Base-by-base conservation (phyloP, 225 moss, liverwort and hornwort genomes). In the Neckera pumila region DNA sequence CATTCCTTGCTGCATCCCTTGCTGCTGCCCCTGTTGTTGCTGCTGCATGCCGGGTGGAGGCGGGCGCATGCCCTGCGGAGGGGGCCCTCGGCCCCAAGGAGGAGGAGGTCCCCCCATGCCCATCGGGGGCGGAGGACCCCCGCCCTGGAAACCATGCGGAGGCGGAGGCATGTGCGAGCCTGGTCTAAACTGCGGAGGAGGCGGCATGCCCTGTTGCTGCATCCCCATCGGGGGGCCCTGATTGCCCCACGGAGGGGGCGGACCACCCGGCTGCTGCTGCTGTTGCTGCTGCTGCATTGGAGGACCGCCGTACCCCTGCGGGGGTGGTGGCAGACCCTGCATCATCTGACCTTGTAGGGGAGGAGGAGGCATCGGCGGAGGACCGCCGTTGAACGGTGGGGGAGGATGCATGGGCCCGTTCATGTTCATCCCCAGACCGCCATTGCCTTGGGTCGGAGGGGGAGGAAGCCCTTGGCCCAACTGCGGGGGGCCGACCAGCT, bases 101-200 rank as follows among this genome's bases (percentile, higher is more conserved):
- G 97, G 96, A 86, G 96, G 95, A 85, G 96, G 95, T 12, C 96
- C 97, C 21, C 96, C 96, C 95, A 97, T 96, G 89, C 98, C 98
- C 95, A 96, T 95, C 43, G 95, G 94, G 16, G 95, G 96, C 28
- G 96, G 95, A 80, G 93, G 93, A 85, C 89, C 91, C 86, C 89
- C 87, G 73, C 51, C 95, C 78, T 93, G 94, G 80, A 94, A 96
- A 7, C 97, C 98, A 58, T 95, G 96, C 34, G 97, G 95, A 84
- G 97, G 97, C 53, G 82, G 88, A 76, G 94, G 93, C 97, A 97
- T 94, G 86, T 94, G 97, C 49, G 95, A 92, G 28, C 95, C 94
- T 71, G 96, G 96, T 58, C 97, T 88, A 62, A 94, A 92, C 22
- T 92, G 92, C 12, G 94, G 95, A 71, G 96, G 97, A 76, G 95